Percentiles rank a stretch among this genome's conserved stretches.
Evolutionary conservation across 345 rosid genomes (phyloP).

Genomic region (Erodium maritimum): DNA sequence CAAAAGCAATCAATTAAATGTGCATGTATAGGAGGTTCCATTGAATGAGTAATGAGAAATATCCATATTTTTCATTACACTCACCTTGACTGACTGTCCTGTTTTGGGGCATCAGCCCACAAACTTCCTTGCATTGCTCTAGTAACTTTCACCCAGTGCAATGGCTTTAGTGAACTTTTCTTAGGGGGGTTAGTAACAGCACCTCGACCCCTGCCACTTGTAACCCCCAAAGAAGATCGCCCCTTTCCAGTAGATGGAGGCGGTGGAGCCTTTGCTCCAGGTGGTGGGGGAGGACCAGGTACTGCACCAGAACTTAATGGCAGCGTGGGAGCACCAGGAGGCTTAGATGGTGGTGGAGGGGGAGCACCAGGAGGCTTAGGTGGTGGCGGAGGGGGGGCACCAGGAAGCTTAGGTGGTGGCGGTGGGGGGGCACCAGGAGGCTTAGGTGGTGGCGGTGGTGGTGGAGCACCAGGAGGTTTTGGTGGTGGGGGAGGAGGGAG

Average conservation of each 20-base stretch:
- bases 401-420: constrained; percentile 12
- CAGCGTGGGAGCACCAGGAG: constrained; percentile 31
- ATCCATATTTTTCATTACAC: constrained; percentile 12
- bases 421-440: too few relatives aligned
- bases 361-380: constrained; percentile 12
- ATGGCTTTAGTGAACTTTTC: constrained; percentile 63
- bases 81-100: constrained; percentile 71
- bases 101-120: constrained; percentile 90
- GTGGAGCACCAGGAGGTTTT: constrained; percentile 8
- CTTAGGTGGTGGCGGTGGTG: too few relatives aligned
- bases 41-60: background rate
- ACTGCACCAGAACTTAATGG: constrained; percentile 19
- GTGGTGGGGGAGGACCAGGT: constrained; percentile 38
- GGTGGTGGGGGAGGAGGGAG: constrained; percentile 14
- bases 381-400: constrained; percentile 24
- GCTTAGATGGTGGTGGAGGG: constrained; percentile 26
- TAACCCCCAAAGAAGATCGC: constrained; percentile 21
- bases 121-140: constrained; percentile 86
- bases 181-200: constrained; percentile 45
- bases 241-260: constrained; percentile 62
- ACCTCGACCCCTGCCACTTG: constrained; percentile 50
- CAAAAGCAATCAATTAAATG: background rate
- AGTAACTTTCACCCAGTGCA: constrained; percentile 95
- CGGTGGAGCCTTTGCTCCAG: constrained; percentile 55
- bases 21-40: too few relatives aligned